Evolutionary conservation across 2,329 filamentous ascomycete species (phyloP).

Genomic region (Colletotrichum australisinense): DNA sequence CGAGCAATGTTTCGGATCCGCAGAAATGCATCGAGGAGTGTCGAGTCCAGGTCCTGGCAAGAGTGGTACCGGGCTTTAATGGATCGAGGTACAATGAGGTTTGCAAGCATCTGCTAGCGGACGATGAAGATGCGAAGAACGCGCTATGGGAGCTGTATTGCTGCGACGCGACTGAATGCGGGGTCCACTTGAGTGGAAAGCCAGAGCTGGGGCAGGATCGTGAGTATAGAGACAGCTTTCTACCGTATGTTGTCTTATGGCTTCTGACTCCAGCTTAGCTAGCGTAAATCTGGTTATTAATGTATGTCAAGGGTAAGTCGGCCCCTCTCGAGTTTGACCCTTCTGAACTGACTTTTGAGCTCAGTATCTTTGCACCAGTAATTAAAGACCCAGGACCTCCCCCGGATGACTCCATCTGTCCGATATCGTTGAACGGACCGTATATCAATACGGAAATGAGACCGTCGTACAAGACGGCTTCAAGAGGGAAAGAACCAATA

Average conservation of each 20-base stretch:
- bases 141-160: conserved; percentile 61
- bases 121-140: conserved; percentile 39
- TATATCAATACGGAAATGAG: background rate
- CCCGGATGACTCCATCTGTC: conserved; percentile 43
- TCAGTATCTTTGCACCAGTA: conserved; percentile 44
- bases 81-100: conserved; percentile 44
- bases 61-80: conserved; percentile 41
- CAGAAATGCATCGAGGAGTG: conserved; percentile 49
- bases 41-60: conserved; percentile 45
- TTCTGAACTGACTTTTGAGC: conserved; percentile 6
- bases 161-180: conserved; percentile 63
- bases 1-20: conserved; percentile 44
- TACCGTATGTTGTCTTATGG: conserved; percentile 14
- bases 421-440: conserved; percentile 17
- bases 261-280: conserved; percentile 49
- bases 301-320: conserved; percentile 60
- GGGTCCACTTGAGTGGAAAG: conserved; percentile 51
- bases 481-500: background rate
- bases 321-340: background rate
- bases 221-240: conserved; percentile 44
- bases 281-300: conserved; percentile 64
- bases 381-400: conserved; percentile 51
- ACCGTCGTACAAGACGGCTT: conserved; percentile 17
- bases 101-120: conserved; percentile 47
- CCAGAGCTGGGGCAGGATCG: conserved; percentile 54